Base-by-base conservation (phyloP, 352 stramenopile species). In the Globisporangium spinosum region DNA sequence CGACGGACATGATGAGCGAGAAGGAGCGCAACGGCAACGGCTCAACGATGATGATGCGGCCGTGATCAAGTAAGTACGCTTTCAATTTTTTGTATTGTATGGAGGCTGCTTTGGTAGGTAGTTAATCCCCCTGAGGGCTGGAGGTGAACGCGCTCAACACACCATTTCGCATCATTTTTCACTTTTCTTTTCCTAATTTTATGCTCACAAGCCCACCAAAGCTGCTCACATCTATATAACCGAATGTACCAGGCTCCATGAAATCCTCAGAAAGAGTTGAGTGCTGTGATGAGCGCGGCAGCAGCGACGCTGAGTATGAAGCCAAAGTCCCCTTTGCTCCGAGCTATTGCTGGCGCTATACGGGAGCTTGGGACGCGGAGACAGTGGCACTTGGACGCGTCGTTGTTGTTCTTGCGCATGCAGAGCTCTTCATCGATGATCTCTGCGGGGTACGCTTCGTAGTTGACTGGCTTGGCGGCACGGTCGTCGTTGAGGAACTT, bases 21-120 rank as follows among this genome's bases (percentile, higher is more conserved):
- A 88, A 86, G 56, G 79, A 89, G 65, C 79, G 76, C 57, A 72
- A 43, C n/a, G 56, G 43, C 51, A 65, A 57, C 23, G 59, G 62
- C 51, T 55, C 58, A 27, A 55, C 54, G 10, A 65, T 65, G 40
- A 75, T 65, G 43, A 78, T 87, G 72, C 79, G 79, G 65, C 73
- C 65, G 45, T 70, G 35, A 67, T 51, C 17, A 13, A 25, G 17
- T 22, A 3, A 57, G 51, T 20, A 17, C 2, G 17, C 43, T 12
- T 51, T 51, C 6, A 23, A 9, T 23, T 51, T 51, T 51, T 51
- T 51, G 43, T 51, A 51, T 51, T 20, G 43, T 51, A 22, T 51
- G 43, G 43, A 51, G 5, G 43, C 43, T 22, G 17, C 43, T 22
- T 51, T 17, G 43, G 17, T 22, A 47, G 40, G 15, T n/a, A 51